phyloP scores from a whole-genome alignment of 2,329 filamentous ascomycete genomes.

The Microcyclosporella mali region DNA sequence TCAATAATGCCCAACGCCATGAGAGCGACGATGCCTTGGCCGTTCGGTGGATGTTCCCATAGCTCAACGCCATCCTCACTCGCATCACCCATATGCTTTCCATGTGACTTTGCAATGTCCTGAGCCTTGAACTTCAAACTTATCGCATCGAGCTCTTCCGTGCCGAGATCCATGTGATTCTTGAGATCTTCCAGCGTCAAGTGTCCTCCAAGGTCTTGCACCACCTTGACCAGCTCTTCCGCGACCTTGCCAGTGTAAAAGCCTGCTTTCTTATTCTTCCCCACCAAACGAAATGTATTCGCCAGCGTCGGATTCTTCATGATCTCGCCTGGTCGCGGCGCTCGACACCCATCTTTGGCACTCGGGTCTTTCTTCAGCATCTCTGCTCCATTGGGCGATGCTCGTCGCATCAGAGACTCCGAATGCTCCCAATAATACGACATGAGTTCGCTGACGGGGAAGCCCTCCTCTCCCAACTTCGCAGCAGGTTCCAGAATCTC shows the following conservation, averaged over 20 bases:
- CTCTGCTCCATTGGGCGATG: constrained; percentile 80
- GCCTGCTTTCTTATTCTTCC: constrained; percentile 73
- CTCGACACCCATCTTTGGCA: constrained; percentile 63
- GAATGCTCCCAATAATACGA: constrained; percentile 67
- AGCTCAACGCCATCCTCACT: constrained; percentile 62
- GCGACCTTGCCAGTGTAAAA: constrained; percentile 87
- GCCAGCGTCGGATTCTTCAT: constrained; percentile 80
- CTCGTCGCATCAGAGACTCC: constrained; percentile 58
- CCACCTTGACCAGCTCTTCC: constrained; percentile 70
- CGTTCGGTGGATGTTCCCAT: constrained; percentile 96
- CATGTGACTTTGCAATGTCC: constrained; percentile 54
- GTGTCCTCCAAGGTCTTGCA: constrained; percentile 68
- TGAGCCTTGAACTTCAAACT: constrained; percentile 51
- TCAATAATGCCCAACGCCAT: constrained; percentile 92
- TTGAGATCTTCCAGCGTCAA: constrained; percentile 74
- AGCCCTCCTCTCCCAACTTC: constrained; percentile 78
- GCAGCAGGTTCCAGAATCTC: constrained; percentile 80
- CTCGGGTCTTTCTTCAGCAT: constrained; percentile 74
- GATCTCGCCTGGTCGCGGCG: constrained; percentile 75
- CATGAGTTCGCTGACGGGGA: constrained; percentile 77
- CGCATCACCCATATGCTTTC: constrained; percentile 39
- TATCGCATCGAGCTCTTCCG: constrained; percentile 77
- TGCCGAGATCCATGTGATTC: constrained; percentile 66
- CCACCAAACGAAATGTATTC: constrained; percentile 72
- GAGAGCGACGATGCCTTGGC: constrained; percentile 88